Evolutionary conservation across 2,329 filamentous ascomycete genomes (phyloP).

Genomic region (Colletotrichum nymphaeae): DNA sequence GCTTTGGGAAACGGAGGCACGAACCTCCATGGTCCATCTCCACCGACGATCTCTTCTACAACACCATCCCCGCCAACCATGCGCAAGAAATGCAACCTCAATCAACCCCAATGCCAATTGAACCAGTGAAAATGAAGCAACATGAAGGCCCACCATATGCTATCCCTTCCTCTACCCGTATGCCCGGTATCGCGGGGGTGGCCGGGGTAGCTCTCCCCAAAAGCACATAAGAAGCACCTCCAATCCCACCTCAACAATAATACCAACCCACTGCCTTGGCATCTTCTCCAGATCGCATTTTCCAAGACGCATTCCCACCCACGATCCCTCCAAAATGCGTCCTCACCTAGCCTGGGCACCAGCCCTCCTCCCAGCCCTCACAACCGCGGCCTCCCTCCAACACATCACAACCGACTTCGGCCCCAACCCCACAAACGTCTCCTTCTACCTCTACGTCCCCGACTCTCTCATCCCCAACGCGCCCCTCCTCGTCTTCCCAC

Average conservation of each 20-base stretch:
- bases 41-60: slow-evolving; percentile 9
- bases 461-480: slow-evolving; percentile 55
- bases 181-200: not conserved
- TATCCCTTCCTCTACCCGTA: not conserved
- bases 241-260: not conserved
- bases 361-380: slow-evolving; percentile 10
- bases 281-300: not conserved
- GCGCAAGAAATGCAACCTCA: slow-evolving; percentile 2
- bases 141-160: not conserved
- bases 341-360: not conserved
- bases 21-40: slow-evolving; percentile 23
- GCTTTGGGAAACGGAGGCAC: slow-evolving; percentile 29
- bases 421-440: slow-evolving; percentile 61
- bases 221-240: slow-evolving; percentile 6
- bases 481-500: slow-evolving; percentile 64
- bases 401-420: slow-evolving; percentile 43
- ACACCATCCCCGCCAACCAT: slow-evolving; percentile 22
- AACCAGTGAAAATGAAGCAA: not conserved
- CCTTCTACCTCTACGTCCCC: slow-evolving; percentile 64
- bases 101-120: not conserved
- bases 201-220: not conserved
- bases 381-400: slow-evolving; percentile 27
- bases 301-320: too few relatives aligned
- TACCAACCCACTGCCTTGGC: not conserved
- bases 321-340: not conserved